Evolutionary conservation across 164 flowering plant species (phyloP).

Genomic region (Houttuynia cordata): DNA sequence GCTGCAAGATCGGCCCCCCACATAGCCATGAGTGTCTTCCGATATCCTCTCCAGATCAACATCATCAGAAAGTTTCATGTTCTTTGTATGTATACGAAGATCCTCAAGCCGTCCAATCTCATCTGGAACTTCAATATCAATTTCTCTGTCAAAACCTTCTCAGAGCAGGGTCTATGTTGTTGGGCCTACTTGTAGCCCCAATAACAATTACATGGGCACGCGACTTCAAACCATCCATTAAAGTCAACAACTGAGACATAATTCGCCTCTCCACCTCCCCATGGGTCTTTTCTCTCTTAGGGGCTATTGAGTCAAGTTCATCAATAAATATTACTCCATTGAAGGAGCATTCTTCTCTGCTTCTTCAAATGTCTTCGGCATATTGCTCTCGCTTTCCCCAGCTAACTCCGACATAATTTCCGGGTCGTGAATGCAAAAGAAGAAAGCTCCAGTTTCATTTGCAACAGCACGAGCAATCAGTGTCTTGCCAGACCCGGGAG

Average conservation of each 20-base stretch:
- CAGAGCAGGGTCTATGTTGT: constrained; percentile 82
- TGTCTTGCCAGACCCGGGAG: too few species aligned
- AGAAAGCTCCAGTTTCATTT: too few species aligned
- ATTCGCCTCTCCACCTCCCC: too few species aligned
- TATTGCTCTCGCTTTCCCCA: too few species aligned
- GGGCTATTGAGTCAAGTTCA: constrained; percentile 80
- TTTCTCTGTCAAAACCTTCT: constrained; percentile 80
- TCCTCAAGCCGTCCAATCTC: constrained; percentile 86
- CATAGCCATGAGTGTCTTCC: constrained; percentile 76
- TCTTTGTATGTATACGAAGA: too few species aligned
- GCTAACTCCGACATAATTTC: too few species aligned
- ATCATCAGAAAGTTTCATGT: constrained; percentile 84
- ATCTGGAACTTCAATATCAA: constrained; percentile 88
- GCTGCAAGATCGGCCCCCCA: constrained; percentile 86
- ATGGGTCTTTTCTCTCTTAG: constrained; percentile 82
- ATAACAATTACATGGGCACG: constrained; percentile 82
- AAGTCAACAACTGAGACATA: too few species aligned
- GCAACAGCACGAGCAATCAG: too few species aligned
- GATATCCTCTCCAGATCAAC: constrained; percentile 67
- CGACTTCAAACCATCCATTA: too few species aligned
- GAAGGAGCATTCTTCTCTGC: constrained; percentile 87
- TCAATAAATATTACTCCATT: constrained; percentile 72
- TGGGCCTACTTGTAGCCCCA: constrained; percentile 83
- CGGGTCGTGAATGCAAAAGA: too few species aligned
- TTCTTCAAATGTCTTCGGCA: constrained; percentile 83